Percentiles rank a stretch among this genome's conserved stretches.
Evolutionary conservation across 2,329 filamentous ascomycete genomes (phyloP).

Genomic region (Xylariaceae sp.): DNA sequence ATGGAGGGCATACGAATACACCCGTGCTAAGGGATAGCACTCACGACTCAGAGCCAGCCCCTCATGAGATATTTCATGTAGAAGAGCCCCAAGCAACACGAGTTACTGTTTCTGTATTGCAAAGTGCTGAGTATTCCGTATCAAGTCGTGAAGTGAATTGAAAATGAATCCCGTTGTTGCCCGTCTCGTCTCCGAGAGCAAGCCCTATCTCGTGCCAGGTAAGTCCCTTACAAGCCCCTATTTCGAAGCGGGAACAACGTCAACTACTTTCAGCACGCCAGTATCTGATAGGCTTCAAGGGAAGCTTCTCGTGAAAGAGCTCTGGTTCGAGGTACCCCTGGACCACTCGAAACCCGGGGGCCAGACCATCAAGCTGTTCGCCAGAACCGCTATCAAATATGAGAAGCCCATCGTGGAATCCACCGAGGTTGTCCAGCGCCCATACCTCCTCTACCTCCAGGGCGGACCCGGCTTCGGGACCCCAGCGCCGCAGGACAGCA

Average conservation of each 20-base stretch:
- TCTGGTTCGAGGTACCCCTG: constrained; percentile 81
- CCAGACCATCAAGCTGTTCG: constrained; percentile 69
- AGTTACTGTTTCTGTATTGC: no score
- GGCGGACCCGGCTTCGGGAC: constrained; percentile 82
- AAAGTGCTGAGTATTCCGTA: background rate
- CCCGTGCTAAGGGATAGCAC: no score
- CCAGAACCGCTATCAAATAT: constrained; percentile 62
- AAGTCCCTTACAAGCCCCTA: background rate
- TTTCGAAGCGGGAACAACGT: background rate
- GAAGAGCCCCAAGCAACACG: background rate
- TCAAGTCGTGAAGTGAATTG: background rate
- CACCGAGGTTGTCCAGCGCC: constrained; percentile 39
- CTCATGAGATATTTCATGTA: background rate
- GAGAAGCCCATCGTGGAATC: constrained; percentile 54
- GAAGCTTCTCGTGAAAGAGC: constrained; percentile 69
- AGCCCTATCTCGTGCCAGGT: constrained; percentile 39
- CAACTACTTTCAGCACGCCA: background rate
- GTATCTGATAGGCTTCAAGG: constrained; percentile 43
- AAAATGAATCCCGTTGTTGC: constrained; percentile 28
- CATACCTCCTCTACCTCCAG: constrained; percentile 69
- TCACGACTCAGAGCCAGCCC: background rate
- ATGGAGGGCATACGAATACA: no score
- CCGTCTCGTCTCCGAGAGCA: constrained; percentile 34
- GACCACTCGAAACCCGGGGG: constrained; percentile 62
- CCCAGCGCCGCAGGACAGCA: constrained; percentile 64